These are phyloP conservation scores for Cenchrus purpureus DNA, from an alignment of 176 grass and related monocot genomes.

Conservation along the genomic window DNA sequence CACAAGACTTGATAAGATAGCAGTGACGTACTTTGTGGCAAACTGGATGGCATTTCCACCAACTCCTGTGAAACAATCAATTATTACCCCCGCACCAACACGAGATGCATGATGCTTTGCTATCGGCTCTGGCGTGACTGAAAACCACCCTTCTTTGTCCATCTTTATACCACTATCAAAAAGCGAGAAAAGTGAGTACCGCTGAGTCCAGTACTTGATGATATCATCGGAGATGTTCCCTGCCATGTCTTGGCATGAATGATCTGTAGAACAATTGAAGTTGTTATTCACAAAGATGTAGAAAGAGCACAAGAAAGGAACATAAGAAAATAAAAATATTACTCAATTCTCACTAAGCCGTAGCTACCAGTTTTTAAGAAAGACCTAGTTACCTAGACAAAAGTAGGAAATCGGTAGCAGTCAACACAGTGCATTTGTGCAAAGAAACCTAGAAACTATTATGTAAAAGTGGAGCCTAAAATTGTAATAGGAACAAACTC, in stretches of 20 bases:
- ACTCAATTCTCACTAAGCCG: not conserved
- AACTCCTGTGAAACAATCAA: constrained; percentile 92
- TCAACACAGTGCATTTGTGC: constrained; percentile 5
- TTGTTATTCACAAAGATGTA: constrained; percentile 31
- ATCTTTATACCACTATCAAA: constrained; percentile 91
- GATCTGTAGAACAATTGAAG: constrained; percentile 42
- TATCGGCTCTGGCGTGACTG: constrained; percentile 88
- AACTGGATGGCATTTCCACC: constrained; percentile 98
- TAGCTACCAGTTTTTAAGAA: not conserved
- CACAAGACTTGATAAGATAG: constrained; percentile 33
- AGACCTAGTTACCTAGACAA: not conserved
- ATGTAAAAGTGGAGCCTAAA: constrained; percentile 29
- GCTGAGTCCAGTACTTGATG: constrained; percentile 87
- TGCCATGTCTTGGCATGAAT: constrained; percentile 44
- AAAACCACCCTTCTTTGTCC: constrained; percentile 99
- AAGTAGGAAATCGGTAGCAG: constrained; percentile 2
- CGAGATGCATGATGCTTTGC: constrained; percentile 93
- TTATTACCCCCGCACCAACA: constrained; percentile 53
- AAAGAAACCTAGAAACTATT: constrained; percentile 24
- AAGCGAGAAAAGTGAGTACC: constrained; percentile 87
- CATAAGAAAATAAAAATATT: constrained; percentile 5
- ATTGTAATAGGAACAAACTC: constrained; percentile 28
- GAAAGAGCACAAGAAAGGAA: constrained; percentile 11
- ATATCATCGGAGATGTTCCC: constrained; percentile 57
- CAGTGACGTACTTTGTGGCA: constrained; percentile 65